Conservation (phyloP, 1,139 yeast genomes). For the Nakaseomyces sp. region DNA sequence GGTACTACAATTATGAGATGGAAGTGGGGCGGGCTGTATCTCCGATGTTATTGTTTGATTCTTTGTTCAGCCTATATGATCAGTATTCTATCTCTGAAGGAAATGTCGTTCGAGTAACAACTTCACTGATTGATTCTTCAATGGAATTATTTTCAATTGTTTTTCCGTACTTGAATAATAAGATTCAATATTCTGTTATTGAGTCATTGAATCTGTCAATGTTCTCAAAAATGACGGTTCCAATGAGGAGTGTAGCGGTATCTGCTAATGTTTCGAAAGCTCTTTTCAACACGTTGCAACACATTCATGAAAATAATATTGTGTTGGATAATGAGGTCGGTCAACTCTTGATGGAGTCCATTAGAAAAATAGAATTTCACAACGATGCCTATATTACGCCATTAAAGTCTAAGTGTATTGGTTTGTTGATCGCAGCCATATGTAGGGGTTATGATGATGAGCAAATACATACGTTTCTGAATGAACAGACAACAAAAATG, state of each 20-base stretch:
- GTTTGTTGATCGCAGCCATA: conserved; percentile 41
- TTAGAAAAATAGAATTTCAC: conserved; percentile 40
- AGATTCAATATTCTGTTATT: conserved; percentile 76
- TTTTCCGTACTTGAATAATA: conserved; percentile 65
- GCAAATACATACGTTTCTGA: conserved; percentile 19
- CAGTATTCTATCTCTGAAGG: conserved; percentile 25
- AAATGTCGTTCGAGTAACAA: conserved; percentile 35
- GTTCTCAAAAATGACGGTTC: conserved; percentile 30
- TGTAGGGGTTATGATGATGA: conserved; percentile 25
- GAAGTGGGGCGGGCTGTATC: conserved; percentile 33
- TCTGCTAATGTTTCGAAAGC: conserved; percentile 56
- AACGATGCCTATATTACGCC: conserved; percentile 34
- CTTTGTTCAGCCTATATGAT: conserved; percentile 28
- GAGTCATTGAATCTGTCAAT: conserved; percentile 65
- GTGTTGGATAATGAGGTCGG: conserved; percentile 41
- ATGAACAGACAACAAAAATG: conserved; percentile 45
- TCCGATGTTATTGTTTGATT: conserved; percentile 36
- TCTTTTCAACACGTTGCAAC: conserved; percentile 46
- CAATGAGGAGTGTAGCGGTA: conserved; percentile 43
- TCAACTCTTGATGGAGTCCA: conserved; percentile 46
- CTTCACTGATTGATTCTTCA: conserved; percentile 64
- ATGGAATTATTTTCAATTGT: conserved; percentile 65
- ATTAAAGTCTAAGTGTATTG: conserved; percentile 60
- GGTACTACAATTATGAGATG: conserved; percentile 33
- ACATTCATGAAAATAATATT: conserved; percentile 22